These are phyloP conservation scores for Wallacemonas sp. DNA, from an alignment of 208 protist species.

Conservation along the genomic window DNA sequence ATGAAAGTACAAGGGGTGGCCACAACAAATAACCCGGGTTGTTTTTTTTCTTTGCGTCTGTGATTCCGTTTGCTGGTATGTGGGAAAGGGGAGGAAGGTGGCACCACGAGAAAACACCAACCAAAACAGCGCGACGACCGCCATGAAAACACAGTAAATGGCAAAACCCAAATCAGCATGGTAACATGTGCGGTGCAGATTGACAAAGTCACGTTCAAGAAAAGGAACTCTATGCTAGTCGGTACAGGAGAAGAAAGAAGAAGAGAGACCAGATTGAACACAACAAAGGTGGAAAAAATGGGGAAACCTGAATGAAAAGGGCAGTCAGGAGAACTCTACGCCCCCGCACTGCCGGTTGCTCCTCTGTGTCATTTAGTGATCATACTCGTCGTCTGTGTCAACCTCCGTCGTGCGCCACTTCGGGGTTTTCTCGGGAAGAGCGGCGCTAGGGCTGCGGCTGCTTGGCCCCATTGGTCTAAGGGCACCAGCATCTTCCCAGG, in stretches of 20 bases:
- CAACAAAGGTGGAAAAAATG: slow-evolving; percentile 21
- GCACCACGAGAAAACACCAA: too few species aligned
- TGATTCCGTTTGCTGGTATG: too few species aligned
- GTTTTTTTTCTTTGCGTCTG: too few species aligned
- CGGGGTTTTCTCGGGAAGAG: slow-evolving; percentile 58
- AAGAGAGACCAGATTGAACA: slow-evolving; percentile 17
- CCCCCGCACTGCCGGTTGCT: background rate
- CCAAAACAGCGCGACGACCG: too few species aligned
- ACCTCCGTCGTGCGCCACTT: slow-evolving; percentile 55
- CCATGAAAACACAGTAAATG: slow-evolving; percentile 1
- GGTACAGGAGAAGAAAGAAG: slow-evolving; percentile 13
- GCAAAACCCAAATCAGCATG: background rate
- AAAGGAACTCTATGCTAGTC: slow-evolving; percentile 17
- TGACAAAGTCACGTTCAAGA: too few species aligned
- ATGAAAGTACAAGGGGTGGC: background rate
- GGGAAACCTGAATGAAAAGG: too few species aligned
- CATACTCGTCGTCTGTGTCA: background rate
- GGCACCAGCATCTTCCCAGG: slow-evolving; percentile 60
- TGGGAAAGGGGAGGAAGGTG: too few species aligned
- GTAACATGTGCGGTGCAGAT: too few species aligned
- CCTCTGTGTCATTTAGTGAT: background rate
- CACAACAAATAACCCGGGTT: background rate
- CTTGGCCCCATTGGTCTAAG: slow-evolving; percentile 33
- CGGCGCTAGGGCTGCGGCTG: slow-evolving; percentile 55
- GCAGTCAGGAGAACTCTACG: too few species aligned